Percentiles rank a stretch among this genome's conserved stretches.
Conservation (phyloP, 495 filamentous ascomycete species). For the Penicillium bialowiezense region DNA sequence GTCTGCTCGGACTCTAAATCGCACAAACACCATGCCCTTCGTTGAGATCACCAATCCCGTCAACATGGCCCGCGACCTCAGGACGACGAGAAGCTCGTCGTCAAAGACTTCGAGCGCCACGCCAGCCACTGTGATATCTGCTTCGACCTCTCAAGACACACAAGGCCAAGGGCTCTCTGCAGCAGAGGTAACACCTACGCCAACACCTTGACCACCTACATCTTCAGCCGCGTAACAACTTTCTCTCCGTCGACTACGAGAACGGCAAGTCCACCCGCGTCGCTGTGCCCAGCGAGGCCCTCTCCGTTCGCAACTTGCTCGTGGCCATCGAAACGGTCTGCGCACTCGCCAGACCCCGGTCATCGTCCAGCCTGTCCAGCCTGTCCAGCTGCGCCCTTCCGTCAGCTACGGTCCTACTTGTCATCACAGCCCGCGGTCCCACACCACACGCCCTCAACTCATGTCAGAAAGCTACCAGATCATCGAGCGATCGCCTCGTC, state of each 20-base stretch:
- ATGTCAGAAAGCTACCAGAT: slow-evolving; percentile 26
- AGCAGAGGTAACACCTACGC: slow-evolving; percentile 47
- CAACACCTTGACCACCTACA: slow-evolving; percentile 45
- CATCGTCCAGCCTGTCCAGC: slow-evolving; percentile 15
- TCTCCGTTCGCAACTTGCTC: slow-evolving; percentile 40
- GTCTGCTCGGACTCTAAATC: slow-evolving; percentile 18
- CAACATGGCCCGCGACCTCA: slow-evolving; percentile 37
- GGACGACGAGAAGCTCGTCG: slow-evolving; percentile 37
- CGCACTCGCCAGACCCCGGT: slow-evolving; percentile 23
- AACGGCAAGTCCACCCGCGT: slow-evolving; percentile 41
- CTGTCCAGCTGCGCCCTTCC: slow-evolving; percentile 18
- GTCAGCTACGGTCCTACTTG: slow-evolving; percentile 46
- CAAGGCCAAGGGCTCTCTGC: slow-evolving; percentile 40
- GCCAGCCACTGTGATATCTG: slow-evolving; percentile 39
- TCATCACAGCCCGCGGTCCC: slow-evolving; percentile 30
- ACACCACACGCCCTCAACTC: slow-evolving; percentile 16
- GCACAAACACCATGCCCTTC: slow-evolving; percentile 34
- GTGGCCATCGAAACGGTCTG: slow-evolving; percentile 48
- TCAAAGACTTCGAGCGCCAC: slow-evolving; percentile 20
- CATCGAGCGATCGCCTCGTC: slow-evolving; percentile 37
- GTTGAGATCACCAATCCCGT: slow-evolving; percentile 25
- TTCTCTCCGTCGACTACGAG: slow-evolving; percentile 47
- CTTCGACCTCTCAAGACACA: slow-evolving; percentile 34
- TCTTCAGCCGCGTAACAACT: slow-evolving; percentile 48
- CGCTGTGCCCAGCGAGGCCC: slow-evolving; percentile 44